These are phyloP conservation scores for Hirsutella minnesotensis DNA, from an alignment of 2,329 filamentous ascomycete species.

Conservation along the genomic window DNA sequence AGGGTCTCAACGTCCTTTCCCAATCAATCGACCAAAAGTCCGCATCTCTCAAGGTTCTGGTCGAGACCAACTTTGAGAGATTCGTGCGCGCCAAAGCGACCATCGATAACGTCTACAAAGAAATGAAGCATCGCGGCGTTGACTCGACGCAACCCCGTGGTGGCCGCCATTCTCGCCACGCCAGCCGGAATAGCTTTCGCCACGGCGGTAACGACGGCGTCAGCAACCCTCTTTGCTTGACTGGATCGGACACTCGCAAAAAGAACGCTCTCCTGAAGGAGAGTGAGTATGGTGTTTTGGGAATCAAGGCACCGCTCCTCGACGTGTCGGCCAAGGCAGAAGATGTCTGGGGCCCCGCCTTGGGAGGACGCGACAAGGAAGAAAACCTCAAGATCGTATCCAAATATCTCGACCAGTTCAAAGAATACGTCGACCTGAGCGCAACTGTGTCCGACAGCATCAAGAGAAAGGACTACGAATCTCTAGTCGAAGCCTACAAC, in stretches of 20 bases:
- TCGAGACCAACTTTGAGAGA: slow-evolving; percentile 96
- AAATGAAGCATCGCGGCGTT: slow-evolving; percentile 71
- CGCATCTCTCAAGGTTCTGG: slow-evolving; percentile 86
- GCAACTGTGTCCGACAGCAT: slow-evolving; percentile 71
- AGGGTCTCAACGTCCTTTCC: slow-evolving; percentile 75
- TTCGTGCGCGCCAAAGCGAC: slow-evolving; percentile 96
- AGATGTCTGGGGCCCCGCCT: slow-evolving; percentile 91
- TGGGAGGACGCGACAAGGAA: slow-evolving; percentile 85
- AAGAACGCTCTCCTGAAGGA: slow-evolving; percentile 91
- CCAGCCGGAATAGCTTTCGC: slow-evolving; percentile 56
- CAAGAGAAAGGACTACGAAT: slow-evolving; percentile 82
- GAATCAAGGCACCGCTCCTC: slow-evolving; percentile 77
- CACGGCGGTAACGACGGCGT: slow-evolving; percentile 32
- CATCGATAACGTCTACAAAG: slow-evolving; percentile 96
- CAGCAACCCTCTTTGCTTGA: slow-evolving; percentile 24
- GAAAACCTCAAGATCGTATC: slow-evolving; percentile 72
- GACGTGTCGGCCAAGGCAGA: slow-evolving; percentile 91
- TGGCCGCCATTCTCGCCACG: slow-evolving; percentile 50
- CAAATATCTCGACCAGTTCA: slow-evolving; percentile 64
- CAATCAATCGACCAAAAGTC: slow-evolving; percentile 96
- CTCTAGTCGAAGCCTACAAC: slow-evolving; percentile 74
- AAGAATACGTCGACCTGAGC: slow-evolving; percentile 71
- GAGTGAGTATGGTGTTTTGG: slow-evolving; percentile 78
- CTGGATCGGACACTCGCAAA: slow-evolving; percentile 46
- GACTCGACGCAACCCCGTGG: slow-evolving; percentile 35